Percentiles rank a stretch among this genome's conserved stretches.
These are phyloP conservation scores for Rhamnella rubrinervis DNA, from an alignment of 331 rosid species.

Conservation along the genomic window DNA sequence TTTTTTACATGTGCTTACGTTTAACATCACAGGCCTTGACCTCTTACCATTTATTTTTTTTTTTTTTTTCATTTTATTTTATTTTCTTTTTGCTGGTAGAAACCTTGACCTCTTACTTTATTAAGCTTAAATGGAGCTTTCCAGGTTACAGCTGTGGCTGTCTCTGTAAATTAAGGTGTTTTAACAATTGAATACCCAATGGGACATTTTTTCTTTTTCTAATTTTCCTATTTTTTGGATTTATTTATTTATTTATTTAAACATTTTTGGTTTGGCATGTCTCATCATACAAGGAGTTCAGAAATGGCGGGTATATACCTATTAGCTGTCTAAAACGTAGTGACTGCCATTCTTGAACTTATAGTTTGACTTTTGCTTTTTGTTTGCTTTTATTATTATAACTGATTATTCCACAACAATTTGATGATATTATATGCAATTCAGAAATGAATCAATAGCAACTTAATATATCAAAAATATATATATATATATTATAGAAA, in stretches of 20 bases:
- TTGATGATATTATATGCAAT: too few species aligned
- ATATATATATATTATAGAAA: too few species aligned
- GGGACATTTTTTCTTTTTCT: neutral
- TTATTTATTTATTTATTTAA: neutral
- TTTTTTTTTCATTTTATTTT: too few species aligned
- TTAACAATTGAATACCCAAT: neutral
- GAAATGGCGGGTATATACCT: too few species aligned
- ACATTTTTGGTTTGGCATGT: neutral
- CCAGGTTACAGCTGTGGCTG: constrained; percentile 26
- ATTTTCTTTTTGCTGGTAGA: too few species aligned
- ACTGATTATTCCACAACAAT: too few species aligned
- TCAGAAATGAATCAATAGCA: too few species aligned
- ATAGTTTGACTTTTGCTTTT: too few species aligned
- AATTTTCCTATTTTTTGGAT: neutral
- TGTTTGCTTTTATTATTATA: too few species aligned
- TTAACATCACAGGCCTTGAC: constrained; percentile 29
- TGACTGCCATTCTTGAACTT: too few species aligned
- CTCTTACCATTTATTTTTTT: neutral
- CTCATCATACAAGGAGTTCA: neutral
- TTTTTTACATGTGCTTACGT: constrained; percentile 12
- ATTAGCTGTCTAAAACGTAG: too few species aligned
- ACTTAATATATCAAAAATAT: neutral
- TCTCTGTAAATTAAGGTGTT: neutral
- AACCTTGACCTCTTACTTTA: constrained; percentile 31
- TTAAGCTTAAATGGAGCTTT: constrained; percentile 42